A percentile compares a stretch with the other conserved stretches of the same genome.
Conservation (phyloP, 257 asterid genomes). For the Galeopsis tetrahit region DNA sequence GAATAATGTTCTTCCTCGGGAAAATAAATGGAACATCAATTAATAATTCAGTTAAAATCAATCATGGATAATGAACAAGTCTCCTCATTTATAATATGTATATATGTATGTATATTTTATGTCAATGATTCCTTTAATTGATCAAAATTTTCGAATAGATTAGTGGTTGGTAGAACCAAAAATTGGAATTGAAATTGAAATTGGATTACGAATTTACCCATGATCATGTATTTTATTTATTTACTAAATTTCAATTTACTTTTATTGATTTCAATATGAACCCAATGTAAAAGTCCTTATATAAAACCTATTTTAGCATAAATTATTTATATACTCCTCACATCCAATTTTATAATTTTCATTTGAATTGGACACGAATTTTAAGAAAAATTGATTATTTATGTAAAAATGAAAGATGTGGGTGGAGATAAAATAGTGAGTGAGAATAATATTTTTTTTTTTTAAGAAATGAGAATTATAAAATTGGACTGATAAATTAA, state of each 20-base stretch:
- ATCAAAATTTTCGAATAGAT: constrained; percentile 45
- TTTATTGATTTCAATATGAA: neutral
- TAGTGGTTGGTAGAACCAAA: constrained; percentile 45
- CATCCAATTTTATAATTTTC: too few relatives aligned
- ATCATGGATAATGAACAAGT: constrained; percentile 48
- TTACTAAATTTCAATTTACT: neutral
- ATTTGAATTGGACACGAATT: too few relatives aligned
- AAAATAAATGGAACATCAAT: constrained; percentile 37
- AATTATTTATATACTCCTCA: too few relatives aligned
- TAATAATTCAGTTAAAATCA: constrained; percentile 26
- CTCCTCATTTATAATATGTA: constrained; percentile 18
- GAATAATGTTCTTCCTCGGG: constrained; percentile 39
- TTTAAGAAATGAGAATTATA: too few relatives aligned
- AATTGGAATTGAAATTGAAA: constrained; percentile 30
- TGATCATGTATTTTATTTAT: neutral
- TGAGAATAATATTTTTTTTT: too few relatives aligned
- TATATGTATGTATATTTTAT: neutral
- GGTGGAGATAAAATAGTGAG: too few relatives aligned
- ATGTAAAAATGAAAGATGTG: too few relatives aligned
- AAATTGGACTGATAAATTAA: too few relatives aligned
- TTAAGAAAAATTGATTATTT: too few relatives aligned
- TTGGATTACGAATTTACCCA: neutral
- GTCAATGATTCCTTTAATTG: constrained; percentile 43
- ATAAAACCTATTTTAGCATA: neutral
- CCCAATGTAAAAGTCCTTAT: neutral